Evolutionary conservation across 257 asterid genomes (phyloP), one percentile per base, ranked within the genome.

Genomic region (Anisodus tanguticus): DNA sequence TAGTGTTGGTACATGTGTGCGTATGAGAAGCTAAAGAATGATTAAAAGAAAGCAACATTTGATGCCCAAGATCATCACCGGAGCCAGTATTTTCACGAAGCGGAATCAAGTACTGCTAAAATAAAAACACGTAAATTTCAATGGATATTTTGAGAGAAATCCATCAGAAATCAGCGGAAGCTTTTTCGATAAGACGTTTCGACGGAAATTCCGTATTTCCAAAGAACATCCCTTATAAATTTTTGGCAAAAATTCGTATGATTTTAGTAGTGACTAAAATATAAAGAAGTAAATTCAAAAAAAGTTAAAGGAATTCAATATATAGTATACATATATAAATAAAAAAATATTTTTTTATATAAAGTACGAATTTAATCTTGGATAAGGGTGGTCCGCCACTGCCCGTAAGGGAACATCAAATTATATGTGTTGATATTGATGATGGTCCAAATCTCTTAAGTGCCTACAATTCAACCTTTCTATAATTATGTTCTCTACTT

Each of bases 1-100:
- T 59, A 35, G 9, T 31, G 72, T 31, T 12, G 17, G 72, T 66
- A 66, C 72, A 31, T 66, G 72, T 66, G 47, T 31, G 72, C 72
- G 72, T 31, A 31, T 19, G 60, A 74, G 62, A 74, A 74, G 80
- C 80, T 31, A 72, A 35, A 11, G 80, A 17, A 45, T 45, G 60
- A 47, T 51, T 11, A 10, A 5, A n/a, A 9, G 80, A 72, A 19
- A 72, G 80, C 80, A 19, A 72, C 3, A 10, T 47, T 47, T 22
- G 59, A 72, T 72, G 59, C 3, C 26, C 2, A 6, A 51, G 9
- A 9, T 9, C 7, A 12, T 0, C 5, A 31, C 0, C 10, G 0
- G n/a, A 5, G 19, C 6, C 47, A 37, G 5, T 0, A 31, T 66
- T 11, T 66, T 66, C 0, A 35, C 6, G 6, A 67, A 12, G 49